These are phyloP conservation scores for Saccharata proteae DNA, from an alignment of 2,329 filamentous ascomycete species.

Conservation along the genomic window DNA sequence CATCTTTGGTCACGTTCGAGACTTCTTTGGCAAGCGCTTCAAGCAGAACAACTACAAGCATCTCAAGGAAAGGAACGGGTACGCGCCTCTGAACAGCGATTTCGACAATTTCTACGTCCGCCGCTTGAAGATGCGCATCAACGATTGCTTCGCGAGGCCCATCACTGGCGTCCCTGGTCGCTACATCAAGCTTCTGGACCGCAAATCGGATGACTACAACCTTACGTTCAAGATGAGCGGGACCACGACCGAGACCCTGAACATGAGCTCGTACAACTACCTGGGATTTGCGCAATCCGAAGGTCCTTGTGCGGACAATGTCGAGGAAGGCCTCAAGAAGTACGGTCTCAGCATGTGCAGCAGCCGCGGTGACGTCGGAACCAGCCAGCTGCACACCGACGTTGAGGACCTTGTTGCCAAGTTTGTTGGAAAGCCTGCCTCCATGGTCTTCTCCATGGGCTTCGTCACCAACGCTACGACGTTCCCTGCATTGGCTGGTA, in stretches of 20 bases:
- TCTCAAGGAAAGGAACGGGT: conserved; percentile 72
- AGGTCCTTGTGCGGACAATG: conserved; percentile 86
- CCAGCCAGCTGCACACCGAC: conserved; percentile 74
- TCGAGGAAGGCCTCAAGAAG: conserved; percentile 72
- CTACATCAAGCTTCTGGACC: conserved; percentile 85
- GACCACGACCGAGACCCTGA: conserved; percentile 85
- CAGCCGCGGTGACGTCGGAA: conserved; percentile 72
- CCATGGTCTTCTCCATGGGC: conserved; percentile 98
- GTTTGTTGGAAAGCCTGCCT: conserved; percentile 87
- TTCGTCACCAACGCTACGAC: conserved; percentile 91
- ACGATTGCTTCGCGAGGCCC: conserved; percentile 90
- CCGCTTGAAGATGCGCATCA: conserved; percentile 83
- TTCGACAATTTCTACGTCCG: conserved; percentile 98
- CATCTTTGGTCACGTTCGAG: conserved; percentile 84
- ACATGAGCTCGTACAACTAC: conserved; percentile 99
- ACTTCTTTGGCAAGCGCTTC: conserved; percentile 97
- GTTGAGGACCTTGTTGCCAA: conserved; percentile 80
- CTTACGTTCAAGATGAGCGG: conserved; percentile 79
- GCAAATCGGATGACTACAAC: conserved; percentile 85
- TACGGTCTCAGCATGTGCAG: conserved; percentile 78
- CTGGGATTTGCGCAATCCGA: conserved; percentile 96
- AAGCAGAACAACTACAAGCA: conserved; percentile 77
- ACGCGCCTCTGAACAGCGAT: conserved; percentile 90
- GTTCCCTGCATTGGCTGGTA: conserved; percentile 84
- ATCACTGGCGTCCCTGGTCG: conserved; percentile 88